phyloP scores from a whole-genome alignment of 441 rosid genomes.

The Adansonia gregorii region DNA sequence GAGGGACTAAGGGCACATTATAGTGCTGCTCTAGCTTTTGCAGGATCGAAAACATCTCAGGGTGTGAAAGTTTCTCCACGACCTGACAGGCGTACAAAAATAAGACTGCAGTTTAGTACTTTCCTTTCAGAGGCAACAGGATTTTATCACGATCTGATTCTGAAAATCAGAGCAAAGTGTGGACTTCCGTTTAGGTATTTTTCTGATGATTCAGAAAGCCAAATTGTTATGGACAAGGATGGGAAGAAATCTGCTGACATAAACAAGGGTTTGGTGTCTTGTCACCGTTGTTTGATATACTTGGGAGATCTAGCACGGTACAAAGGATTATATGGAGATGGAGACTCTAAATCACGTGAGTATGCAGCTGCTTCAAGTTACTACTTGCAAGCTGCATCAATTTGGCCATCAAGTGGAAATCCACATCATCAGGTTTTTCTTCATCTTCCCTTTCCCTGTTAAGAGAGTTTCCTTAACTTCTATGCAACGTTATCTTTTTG shows the following conservation, averaged over 20 bases:
- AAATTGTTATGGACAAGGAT: slow-evolving; percentile 62
- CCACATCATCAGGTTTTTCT: slow-evolving; percentile 93
- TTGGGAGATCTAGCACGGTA: slow-evolving; percentile 96
- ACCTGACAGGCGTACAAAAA: slow-evolving; percentile 63
- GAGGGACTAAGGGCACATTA: slow-evolving; percentile 77
- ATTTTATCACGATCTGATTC: slow-evolving; percentile 84
- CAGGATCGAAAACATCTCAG: slow-evolving; percentile 47
- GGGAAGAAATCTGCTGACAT: slow-evolving; percentile 68
- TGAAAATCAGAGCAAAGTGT: slow-evolving; percentile 82
- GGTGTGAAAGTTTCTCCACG: slow-evolving; percentile 60
- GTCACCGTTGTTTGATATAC: slow-evolving; percentile 97
- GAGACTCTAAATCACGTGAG: slow-evolving; percentile 76
- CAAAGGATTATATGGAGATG: slow-evolving; percentile 90
- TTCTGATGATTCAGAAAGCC: slow-evolving; percentile 73
- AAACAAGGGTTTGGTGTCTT: slow-evolving; percentile 79
- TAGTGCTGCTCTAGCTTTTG: slow-evolving; percentile 60
- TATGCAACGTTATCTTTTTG: neutral
- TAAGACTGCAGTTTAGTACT: slow-evolving; percentile 79
- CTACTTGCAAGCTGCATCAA: slow-evolving; percentile 90
- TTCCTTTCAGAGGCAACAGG: slow-evolving; percentile 94
- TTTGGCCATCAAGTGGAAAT: slow-evolving; percentile 88
- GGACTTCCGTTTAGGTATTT: slow-evolving; percentile 88
- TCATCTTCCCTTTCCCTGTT: slow-evolving; percentile 5
- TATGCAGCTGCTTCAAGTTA: slow-evolving; percentile 91
- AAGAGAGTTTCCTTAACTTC: neutral